Evolutionary conservation across 1,284 basidiomycete species (phyloP).

Genomic region (Stygiomarasmius scandens): DNA sequence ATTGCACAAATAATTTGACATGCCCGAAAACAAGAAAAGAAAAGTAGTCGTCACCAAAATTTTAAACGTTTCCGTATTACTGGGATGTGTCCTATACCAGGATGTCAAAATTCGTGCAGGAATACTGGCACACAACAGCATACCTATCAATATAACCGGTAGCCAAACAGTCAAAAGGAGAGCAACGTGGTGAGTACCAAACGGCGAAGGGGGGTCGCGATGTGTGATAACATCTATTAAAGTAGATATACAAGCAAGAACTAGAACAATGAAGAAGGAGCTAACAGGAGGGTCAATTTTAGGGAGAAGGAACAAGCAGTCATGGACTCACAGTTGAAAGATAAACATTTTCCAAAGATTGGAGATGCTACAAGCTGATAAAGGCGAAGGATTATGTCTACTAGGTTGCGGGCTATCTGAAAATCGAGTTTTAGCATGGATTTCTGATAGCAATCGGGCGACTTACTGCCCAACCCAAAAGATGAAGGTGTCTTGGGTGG

Average conservation of each 20-base stretch:
- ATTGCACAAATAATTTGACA: too few species aligned
- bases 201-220: constrained; percentile 37
- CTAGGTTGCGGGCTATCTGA: neutral
- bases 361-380: constrained; percentile 5
- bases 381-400: neutral
- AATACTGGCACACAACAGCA: neutral
- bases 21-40: too few species aligned
- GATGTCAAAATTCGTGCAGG: too few species aligned
- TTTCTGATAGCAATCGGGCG: too few species aligned
- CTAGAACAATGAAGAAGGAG: constrained; percentile 39
- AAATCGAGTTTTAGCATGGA: too few species aligned
- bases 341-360: neutral
- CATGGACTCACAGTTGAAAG: constrained; percentile 1
- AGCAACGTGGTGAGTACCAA: constrained; percentile 61
- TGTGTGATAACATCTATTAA: constrained; percentile 46
- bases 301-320: too few species aligned
- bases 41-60: too few species aligned
- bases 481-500: neutral
- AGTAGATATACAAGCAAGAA: constrained; percentile 52
- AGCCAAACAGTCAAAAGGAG: constrained; percentile 55
- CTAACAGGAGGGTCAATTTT: constrained; percentile 24
- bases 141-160: constrained; percentile 49
- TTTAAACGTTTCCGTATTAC: too few species aligned
- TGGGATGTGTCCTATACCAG: too few species aligned
- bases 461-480: neutral